A percentile compares a stretch with the other conserved stretches of the same genome.
Evolutionary conservation across 495 filamentous ascomycete species (phyloP).

Genomic region (Peziza echinospora): DNA sequence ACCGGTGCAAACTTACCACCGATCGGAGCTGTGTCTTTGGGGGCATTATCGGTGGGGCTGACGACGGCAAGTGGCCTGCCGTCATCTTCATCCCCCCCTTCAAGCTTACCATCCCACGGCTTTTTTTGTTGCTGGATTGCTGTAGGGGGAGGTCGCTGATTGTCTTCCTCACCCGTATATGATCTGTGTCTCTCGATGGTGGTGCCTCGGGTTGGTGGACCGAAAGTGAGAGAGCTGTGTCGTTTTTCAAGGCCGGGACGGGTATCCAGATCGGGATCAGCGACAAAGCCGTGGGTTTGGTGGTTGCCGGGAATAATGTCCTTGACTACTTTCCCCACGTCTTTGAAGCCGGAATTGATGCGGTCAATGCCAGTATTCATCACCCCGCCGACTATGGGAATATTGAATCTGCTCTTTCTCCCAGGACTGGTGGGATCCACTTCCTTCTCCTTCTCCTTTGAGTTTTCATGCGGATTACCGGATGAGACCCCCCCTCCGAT

Average conservation of each 20-base stretch:
- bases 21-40: slow-evolving; percentile 8
- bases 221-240: no score
- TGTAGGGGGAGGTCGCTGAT: no score
- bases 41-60: slow-evolving; percentile 9
- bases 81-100: slow-evolving; percentile 2
- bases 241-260: neutral
- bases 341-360: neutral
- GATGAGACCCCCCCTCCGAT: slow-evolving; percentile 46
- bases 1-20: slow-evolving; percentile 22
- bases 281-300: neutral
- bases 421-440: slow-evolving; percentile 24
- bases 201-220: neutral
- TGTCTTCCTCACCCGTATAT: neutral
- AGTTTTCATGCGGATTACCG: slow-evolving; percentile 59
- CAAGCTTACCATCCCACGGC: neutral
- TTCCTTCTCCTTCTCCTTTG: neutral
- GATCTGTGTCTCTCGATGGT: neutral
- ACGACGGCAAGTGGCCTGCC: slow-evolving; percentile 11
- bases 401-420: slow-evolving; percentile 2
- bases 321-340: neutral
- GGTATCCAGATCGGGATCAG: neutral
- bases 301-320: neutral
- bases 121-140: neutral
- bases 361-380: neutral
- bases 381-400: slow-evolving; percentile 1